These are phyloP conservation scores for Angophora floribunda DNA, from an alignment of 345 rosid species.

Conservation along the genomic window DNA sequence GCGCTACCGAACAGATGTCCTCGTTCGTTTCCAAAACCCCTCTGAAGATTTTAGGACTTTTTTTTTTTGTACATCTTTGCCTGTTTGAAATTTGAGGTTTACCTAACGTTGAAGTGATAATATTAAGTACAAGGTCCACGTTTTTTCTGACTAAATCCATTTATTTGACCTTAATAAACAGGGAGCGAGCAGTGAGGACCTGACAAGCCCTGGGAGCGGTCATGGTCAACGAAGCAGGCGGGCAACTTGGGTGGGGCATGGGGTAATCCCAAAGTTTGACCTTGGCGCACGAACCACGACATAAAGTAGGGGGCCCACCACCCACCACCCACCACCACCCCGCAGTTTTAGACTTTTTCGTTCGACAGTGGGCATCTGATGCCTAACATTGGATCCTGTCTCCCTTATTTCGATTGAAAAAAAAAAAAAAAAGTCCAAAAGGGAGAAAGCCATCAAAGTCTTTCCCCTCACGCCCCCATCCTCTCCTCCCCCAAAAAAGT, in stretches of 20 bases:
- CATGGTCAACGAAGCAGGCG: neutral
- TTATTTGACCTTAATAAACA: neutral
- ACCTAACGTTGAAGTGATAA: neutral
- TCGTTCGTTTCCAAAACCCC: neutral
- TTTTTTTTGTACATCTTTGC: neutral
- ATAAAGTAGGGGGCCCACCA: neutral
- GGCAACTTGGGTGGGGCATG: neutral
- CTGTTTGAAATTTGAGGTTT: neutral
- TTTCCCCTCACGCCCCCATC: neutral
- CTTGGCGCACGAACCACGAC: neutral
- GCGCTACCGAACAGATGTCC: neutral
- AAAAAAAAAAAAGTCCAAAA: neutral
- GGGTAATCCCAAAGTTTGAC: neutral
- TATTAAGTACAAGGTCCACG: neutral
- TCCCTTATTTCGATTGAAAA: neutral
- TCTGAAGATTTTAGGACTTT: neutral
- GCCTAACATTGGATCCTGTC: neutral
- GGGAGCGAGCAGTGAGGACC: neutral
- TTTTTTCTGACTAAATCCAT: neutral
- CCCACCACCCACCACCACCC: neutral
- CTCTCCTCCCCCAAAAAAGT: neutral
- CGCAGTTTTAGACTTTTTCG: neutral
- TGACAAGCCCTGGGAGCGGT: neutral
- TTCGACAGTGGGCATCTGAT: neutral
- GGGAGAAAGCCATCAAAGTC: neutral